Conservation (phyloP, 257 asterid species). For the Solanum piurae region DNA sequence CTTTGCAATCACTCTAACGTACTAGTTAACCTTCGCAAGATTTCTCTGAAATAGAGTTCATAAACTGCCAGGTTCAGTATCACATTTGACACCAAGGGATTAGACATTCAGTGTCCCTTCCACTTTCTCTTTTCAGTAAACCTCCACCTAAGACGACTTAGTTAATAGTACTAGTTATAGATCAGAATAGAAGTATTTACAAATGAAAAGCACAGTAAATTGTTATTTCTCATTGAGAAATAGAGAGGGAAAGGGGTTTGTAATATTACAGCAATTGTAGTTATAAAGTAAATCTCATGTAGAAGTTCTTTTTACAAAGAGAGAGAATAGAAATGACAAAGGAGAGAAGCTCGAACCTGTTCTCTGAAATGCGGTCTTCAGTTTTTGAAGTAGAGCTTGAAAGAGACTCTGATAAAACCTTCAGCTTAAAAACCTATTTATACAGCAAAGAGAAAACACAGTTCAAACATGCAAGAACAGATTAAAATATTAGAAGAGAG, state of each 20-base stretch:
- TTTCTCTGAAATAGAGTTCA: not conserved
- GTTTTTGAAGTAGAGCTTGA: conserved; percentile 68
- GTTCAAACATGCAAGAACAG: not conserved
- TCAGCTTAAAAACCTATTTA: conserved; percentile 77
- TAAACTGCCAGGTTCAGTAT: not conserved
- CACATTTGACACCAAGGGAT: not conserved
- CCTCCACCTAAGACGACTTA: not conserved
- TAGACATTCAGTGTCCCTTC: not conserved
- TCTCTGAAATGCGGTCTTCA: conserved; percentile 66
- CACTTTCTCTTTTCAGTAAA: not conserved
- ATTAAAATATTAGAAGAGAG: not conserved
- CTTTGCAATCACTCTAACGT: not conserved
- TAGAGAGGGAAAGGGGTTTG: not conserved
- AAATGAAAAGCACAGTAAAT: not conserved
- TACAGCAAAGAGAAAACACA: conserved; percentile 2
- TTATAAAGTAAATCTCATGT: not conserved
- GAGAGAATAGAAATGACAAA: not conserved
- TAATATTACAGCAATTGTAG: not conserved
- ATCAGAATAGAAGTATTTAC: not conserved
- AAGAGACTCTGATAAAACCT: conserved; percentile 78
- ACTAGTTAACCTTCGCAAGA: not conserved
- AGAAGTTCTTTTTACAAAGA: not conserved
- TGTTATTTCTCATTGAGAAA: not conserved
- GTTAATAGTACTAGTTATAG: not conserved
- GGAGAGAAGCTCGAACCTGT: conserved; percentile 38